These are phyloP conservation scores for Zizania latifolia DNA, from an alignment of 176 grass and related monocot species.

Conservation along the genomic window DNA sequence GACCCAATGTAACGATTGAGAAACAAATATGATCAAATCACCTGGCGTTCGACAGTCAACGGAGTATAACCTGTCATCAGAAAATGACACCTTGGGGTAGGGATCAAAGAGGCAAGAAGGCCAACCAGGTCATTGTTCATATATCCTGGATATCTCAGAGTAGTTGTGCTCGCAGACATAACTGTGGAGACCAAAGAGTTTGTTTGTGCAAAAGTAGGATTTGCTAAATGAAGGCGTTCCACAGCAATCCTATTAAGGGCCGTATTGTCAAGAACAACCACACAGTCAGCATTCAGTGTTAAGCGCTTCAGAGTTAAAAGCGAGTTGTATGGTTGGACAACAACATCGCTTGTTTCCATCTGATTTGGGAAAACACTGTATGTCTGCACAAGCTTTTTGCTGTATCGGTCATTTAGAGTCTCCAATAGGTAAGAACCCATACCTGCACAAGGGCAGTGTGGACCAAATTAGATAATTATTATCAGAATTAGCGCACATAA, in stretches of 20 bases:
- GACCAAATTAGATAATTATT: neutral
- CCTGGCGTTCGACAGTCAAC: constrained; percentile 92
- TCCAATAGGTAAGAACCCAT: constrained; percentile 98
- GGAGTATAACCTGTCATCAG: constrained; percentile 99
- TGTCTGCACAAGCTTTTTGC: constrained; percentile 98
- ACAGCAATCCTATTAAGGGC: constrained; percentile 98
- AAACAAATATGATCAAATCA: constrained; percentile 36
- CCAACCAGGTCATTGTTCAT: constrained; percentile 99
- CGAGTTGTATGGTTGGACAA: constrained; percentile 98
- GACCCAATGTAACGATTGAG: constrained; percentile 5
- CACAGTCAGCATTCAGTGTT: constrained; percentile 89
- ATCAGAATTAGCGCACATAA: neutral
- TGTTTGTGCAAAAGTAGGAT: constrained; percentile 95
- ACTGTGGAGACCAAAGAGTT: constrained; percentile 99
- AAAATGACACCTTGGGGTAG: constrained; percentile 97
- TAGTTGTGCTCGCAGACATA: constrained; percentile 99
- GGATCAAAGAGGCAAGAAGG: constrained; percentile 87
- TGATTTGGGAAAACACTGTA: constrained; percentile 99
- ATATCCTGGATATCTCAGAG: constrained; percentile 93
- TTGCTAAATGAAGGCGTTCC: constrained; percentile 81
- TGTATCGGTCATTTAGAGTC: constrained; percentile 95
- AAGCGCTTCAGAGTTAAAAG: constrained; percentile 86
- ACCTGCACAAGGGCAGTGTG: constrained; percentile 38
- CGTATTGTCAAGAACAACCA: constrained; percentile 98
- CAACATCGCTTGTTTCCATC: constrained; percentile 98